Conservation (phyloP, 2,329 filamentous ascomycete species). For the Aspergillus neoniger region DNA sequence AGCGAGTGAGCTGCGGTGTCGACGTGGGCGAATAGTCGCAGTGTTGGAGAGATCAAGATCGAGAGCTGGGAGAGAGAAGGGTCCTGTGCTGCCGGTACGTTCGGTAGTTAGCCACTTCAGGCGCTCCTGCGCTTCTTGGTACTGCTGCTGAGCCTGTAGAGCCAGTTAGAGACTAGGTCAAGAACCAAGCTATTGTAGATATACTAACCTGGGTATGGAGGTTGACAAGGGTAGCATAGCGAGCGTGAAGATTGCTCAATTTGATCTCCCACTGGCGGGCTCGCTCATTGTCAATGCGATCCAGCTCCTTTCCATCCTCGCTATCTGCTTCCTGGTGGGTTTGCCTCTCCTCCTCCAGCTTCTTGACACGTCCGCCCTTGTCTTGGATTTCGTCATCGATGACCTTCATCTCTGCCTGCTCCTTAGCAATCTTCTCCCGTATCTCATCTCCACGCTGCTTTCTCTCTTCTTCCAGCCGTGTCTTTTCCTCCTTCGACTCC, state of each 20-base stretch:
- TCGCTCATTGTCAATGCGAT: constrained; percentile 52
- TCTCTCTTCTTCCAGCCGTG: constrained; percentile 43
- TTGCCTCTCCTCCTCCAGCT: constrained; percentile 61
- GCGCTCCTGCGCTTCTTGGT: constrained; percentile 50
- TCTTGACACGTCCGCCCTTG: constrained; percentile 62
- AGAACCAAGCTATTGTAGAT: background rate
- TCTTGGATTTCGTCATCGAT: constrained; percentile 65
- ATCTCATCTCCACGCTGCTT: constrained; percentile 44
- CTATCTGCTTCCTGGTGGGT: constrained; percentile 50
- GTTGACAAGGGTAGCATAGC: constrained; percentile 46
- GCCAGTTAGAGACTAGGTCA: constrained; percentile 7
- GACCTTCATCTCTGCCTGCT: constrained; percentile 53
- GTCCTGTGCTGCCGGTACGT: constrained; percentile 37
- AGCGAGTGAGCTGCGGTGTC: constrained; percentile 49
- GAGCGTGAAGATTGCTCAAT: constrained; percentile 44
- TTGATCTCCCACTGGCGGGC: constrained; percentile 51
- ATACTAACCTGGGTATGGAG: constrained; percentile 41
- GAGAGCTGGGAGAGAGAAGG: constrained; percentile 45
- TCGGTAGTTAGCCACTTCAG: constrained; percentile 47
- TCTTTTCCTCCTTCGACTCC: constrained; percentile 46
- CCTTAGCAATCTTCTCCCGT: constrained; percentile 47
- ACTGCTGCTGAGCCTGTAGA: constrained; percentile 43
- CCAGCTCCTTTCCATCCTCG: constrained; percentile 54
- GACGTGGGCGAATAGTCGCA: constrained; percentile 46
- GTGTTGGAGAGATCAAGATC: constrained; percentile 46